These are phyloP conservation scores for Dalechampia spathulata DNA, from an alignment of 441 rosid genomes.

Conservation along the genomic window DNA sequence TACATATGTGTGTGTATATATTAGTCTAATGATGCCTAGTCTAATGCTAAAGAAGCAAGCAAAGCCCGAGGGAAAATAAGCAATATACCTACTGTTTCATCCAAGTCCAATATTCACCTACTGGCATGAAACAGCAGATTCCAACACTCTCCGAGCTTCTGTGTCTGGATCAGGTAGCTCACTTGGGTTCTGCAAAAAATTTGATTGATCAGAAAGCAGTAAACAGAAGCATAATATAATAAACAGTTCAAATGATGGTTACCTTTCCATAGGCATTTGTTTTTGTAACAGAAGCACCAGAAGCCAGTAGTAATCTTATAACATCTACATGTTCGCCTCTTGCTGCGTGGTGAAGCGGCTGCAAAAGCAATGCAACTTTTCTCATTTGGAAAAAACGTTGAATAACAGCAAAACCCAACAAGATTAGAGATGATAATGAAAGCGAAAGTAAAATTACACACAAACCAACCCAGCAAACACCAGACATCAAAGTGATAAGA, in stretches of 20 bases:
- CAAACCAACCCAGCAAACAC: background rate
- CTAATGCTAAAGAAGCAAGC: too few relatives aligned
- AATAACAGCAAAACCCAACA: background rate
- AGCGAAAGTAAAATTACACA: background rate
- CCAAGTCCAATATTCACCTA: constrained; percentile 7
- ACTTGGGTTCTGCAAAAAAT: constrained; percentile 57
- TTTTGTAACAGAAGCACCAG: constrained; percentile 61
- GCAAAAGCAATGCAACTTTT: constrained; percentile 8
- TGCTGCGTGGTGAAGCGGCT: constrained; percentile 97
- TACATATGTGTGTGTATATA: too few relatives aligned
- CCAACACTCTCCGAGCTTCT: constrained; percentile 57
- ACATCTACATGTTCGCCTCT: constrained; percentile 77
- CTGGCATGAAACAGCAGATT: constrained; percentile 29
- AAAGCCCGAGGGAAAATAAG: too few relatives aligned
- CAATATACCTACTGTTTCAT: background rate
- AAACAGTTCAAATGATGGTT: constrained; percentile 6
- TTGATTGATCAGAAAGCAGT: constrained; percentile 11
- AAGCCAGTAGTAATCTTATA: constrained; percentile 51
- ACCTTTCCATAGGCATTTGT: constrained; percentile 66
- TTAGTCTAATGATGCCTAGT: too few relatives aligned
- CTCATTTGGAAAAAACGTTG: background rate
- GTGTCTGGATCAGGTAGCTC: constrained; percentile 64
- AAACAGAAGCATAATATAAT: background rate
- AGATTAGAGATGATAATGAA: background rate
- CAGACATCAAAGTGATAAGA: too few relatives aligned